These are phyloP conservation scores for Pseudogymnoascus sp. DNA, from an alignment of 2,329 filamentous ascomycete genomes.

Conservation along the genomic window DNA sequence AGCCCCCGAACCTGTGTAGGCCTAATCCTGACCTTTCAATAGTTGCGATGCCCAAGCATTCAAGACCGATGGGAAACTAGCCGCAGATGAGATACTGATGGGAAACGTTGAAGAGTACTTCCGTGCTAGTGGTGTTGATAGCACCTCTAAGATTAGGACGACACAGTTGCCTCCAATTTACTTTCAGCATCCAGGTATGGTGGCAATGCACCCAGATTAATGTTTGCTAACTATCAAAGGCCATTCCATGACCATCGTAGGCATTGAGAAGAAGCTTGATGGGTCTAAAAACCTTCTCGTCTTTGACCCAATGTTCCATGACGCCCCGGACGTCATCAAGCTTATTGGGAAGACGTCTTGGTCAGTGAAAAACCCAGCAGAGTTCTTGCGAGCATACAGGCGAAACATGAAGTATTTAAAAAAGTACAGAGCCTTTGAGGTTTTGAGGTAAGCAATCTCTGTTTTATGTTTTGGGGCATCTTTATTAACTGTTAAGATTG, in stretches of 20 bases:
- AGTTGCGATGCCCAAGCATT: conserved; percentile 61
- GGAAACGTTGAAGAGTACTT: conserved; percentile 71
- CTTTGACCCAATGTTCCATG: conserved; percentile 80
- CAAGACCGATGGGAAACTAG: conserved; percentile 36
- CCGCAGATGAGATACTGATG: conserved; percentile 46
- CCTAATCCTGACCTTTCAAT: conserved; percentile 12
- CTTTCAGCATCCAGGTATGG: conserved; percentile 69
- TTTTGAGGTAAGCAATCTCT: conserved; percentile 56
- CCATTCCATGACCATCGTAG: conserved; percentile 86
- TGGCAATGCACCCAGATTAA: background rate
- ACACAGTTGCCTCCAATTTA: conserved; percentile 80
- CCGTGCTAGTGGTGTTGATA: conserved; percentile 44
- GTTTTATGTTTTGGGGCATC: background rate
- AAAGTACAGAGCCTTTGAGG: conserved; percentile 71
- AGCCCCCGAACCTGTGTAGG: background rate
- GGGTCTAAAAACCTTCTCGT: conserved; percentile 68
- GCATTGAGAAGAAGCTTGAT: conserved; percentile 63
- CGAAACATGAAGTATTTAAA: conserved; percentile 61
- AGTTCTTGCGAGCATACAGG: conserved; percentile 66
- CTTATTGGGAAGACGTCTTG: conserved; percentile 46
- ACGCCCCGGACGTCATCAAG: conserved; percentile 56
- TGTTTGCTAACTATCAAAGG: conserved; percentile 40
- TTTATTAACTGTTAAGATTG: background rate
- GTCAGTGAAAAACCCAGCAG: conserved; percentile 41
- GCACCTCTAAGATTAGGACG: conserved; percentile 55